Percentiles rank a stretch among this genome's conserved stretches.
Conservation (phyloP, 1,284 basidiomycete genomes). For the Ceratorhiza oryzae-sativae region DNA sequence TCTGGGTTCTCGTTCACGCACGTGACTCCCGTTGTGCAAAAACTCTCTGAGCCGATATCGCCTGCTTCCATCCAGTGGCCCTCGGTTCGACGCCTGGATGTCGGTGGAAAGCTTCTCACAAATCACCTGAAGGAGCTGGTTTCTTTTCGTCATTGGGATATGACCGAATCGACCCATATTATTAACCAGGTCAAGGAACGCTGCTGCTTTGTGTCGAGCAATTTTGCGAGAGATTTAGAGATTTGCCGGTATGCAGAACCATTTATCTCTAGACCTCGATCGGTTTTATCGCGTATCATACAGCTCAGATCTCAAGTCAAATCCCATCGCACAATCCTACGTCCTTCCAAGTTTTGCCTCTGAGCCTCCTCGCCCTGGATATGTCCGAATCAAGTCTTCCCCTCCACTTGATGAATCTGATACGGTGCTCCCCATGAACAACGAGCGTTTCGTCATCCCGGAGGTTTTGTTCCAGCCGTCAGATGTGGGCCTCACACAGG, state of each 20-base stretch:
- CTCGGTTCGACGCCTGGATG: constrained; percentile 71
- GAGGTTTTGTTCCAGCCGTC: constrained; percentile 89
- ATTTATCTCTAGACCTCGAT: too few relatives aligned
- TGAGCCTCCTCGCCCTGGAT: constrained; percentile 64
- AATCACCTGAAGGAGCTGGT: constrained; percentile 94
- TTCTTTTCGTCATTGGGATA: constrained; percentile 95
- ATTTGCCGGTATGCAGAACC: too few relatives aligned
- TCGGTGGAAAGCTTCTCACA: constrained; percentile 92
- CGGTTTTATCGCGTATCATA: background rate
- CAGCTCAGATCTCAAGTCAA: constrained; percentile 52
- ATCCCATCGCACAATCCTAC: constrained; percentile 83
- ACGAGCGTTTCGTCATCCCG: constrained; percentile 88
- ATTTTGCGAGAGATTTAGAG: constrained; percentile 78
- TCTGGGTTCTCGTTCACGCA: constrained; percentile 94
- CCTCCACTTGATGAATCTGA: constrained; percentile 50
- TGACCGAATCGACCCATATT: constrained; percentile 95
- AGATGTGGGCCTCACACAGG: constrained; percentile 85
- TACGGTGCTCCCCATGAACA: constrained; percentile 86
- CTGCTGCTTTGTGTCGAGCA: constrained; percentile 84
- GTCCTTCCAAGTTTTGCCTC: constrained; percentile 86
- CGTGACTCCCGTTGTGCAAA: constrained; percentile 81
- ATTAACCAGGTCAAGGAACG: constrained; percentile 89
- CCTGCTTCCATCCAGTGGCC: constrained; percentile 41
- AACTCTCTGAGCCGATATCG: constrained; percentile 67
- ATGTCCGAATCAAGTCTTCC: constrained; percentile 62